Conservation (phyloP, 768 basidiomycete species). For the Macrolepiota dolichaula region DNA sequence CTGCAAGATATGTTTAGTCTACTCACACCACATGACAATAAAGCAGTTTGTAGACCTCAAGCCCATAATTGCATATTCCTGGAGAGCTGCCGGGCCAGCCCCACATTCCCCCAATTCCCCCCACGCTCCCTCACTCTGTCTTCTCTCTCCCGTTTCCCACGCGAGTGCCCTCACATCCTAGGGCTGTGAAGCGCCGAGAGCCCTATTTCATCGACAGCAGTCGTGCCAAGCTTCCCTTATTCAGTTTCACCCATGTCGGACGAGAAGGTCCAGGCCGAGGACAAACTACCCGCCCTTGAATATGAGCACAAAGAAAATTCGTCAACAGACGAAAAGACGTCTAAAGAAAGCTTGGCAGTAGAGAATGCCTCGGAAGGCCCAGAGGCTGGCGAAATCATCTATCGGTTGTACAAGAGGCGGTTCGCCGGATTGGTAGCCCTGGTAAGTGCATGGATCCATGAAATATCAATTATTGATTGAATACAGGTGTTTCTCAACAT, state of each 20-base stretch:
- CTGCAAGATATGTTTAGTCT: too few species aligned
- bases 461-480: background rate
- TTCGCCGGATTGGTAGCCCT: slow-evolving; percentile 65
- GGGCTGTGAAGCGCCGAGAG: background rate
- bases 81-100: too few species aligned
- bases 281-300: background rate
- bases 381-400: slow-evolving; percentile 22
- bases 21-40: background rate
- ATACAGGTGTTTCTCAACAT: slow-evolving; percentile 58
- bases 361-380: background rate
- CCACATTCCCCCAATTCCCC: background rate
- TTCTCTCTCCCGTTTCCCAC: background rate
- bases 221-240: background rate
- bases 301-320: background rate
- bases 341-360: background rate
- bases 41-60: background rate
- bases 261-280: background rate
- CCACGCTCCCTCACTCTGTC: background rate
- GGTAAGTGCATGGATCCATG: slow-evolving; percentile 32
- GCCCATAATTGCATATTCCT: too few species aligned
- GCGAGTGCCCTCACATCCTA: background rate
- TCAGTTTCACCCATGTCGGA: slow-evolving; percentile 1
- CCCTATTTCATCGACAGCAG: background rate
- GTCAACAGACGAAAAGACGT: background rate
- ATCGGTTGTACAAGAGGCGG: slow-evolving; percentile 67